Conservation (phyloP, 164 flowering plant species). For the Tetracentron sinense region DNA sequence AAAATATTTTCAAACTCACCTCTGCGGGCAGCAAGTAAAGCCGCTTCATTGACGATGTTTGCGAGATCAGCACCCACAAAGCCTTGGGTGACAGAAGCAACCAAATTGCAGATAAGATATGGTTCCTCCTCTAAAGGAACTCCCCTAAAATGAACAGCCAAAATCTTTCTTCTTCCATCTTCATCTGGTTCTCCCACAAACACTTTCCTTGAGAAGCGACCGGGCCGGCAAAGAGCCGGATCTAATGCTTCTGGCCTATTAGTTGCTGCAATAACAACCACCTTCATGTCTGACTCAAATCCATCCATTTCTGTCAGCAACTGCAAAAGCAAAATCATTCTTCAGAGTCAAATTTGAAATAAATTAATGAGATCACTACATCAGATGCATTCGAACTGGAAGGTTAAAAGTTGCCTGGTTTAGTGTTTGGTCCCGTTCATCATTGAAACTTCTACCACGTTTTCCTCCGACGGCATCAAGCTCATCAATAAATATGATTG, state of each 20-base stretch:
- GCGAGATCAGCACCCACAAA: conserved; percentile 99
- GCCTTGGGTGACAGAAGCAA: conserved; percentile 88
- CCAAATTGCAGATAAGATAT: conserved; percentile 59
- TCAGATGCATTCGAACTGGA: conserved; percentile 6
- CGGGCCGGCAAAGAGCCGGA: conserved; percentile 94
- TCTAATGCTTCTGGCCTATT: conserved; percentile 96
- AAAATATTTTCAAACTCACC: conserved; percentile 39
- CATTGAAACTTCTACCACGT: conserved; percentile 97
- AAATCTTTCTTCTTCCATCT: conserved; percentile 77
- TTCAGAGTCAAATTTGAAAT: neutral
- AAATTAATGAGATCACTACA: neutral
- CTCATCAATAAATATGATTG: conserved; percentile 95
- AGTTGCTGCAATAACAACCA: conserved; percentile 90
- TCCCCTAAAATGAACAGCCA: conserved; percentile 85
- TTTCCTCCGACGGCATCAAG: conserved; percentile 98
- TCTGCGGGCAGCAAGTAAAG: conserved; percentile 95
- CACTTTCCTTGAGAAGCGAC: conserved; percentile 96
- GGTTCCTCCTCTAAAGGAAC: conserved; percentile 86
- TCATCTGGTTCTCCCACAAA: conserved; percentile 91
- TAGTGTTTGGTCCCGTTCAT: conserved; percentile 94
- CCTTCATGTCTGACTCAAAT: conserved; percentile 84
- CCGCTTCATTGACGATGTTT: conserved; percentile 90
- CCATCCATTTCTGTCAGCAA: conserved; percentile 99
- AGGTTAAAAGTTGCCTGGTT: conserved; percentile 58
- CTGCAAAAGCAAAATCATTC: conserved; percentile 37